Evolutionary conservation across 2,329 filamentous ascomycete species (phyloP), one percentile per base, ranked within the genome.

Genomic region (Fusarium sulawesiense): DNA sequence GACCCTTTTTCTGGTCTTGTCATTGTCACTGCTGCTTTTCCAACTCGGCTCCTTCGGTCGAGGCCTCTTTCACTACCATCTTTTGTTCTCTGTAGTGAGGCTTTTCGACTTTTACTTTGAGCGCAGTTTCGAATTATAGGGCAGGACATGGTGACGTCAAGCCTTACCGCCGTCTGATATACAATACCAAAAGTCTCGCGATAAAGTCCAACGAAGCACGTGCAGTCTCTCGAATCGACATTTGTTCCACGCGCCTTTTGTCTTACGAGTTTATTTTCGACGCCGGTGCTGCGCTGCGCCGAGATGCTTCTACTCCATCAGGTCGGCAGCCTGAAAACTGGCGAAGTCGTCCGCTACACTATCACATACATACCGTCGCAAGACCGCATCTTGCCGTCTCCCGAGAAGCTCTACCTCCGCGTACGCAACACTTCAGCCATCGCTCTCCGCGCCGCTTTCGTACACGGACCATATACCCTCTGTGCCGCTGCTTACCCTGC

Each of bases 391-490:
- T 87, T 97, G 5, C 96, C 96, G 6, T 91, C 93, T 7, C 95
- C 95, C 29, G 84, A 91, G 70, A 86, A 89, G 74, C 88, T 99
- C 40, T 89, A 93, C 80, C 88, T 99, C 47, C 93, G 93, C 74
- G 90, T 99, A 78, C 95, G 93, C 79, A 99, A 99, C 80, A 94
- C 93, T 12, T 96, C 92, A 41, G 92, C 93, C 60, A 93, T 97
- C 70, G 93, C 96, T 18, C 85, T 98, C 41, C 93, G 96, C 76
- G 96, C 96, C 56, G 96, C 96, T 60, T 99, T 98, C 79, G 91
- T 99, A 56, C 96, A 98, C 81, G 96, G 96, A 0, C 96, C 96
- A 2, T 99, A 99, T 78, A 97, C 91, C 1, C 87, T 98, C 40
- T 94, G 93, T 75, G 91, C 94, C 50, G 90, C 94, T 54, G 92